These are phyloP conservation scores for Cenococcum geophilum DNA, from an alignment of 495 filamentous ascomycete species.

Conservation along the genomic window DNA sequence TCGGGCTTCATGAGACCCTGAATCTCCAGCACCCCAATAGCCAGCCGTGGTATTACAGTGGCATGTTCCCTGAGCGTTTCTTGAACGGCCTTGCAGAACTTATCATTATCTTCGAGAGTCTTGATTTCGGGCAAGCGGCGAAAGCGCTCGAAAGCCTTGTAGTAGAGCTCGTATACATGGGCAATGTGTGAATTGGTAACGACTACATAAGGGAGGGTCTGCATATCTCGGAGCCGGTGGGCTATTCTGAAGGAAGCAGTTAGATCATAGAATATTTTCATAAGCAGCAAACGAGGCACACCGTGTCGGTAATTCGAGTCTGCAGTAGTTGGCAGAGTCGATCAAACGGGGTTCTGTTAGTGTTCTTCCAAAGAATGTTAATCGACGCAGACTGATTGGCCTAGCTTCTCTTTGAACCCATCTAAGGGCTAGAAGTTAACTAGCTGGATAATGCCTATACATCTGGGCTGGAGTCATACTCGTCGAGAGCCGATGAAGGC, in stretches of 20 bases:
- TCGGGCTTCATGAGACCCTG: slow-evolving; percentile 68
- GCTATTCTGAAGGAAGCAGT: slow-evolving; percentile 54
- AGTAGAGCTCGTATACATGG: slow-evolving; percentile 94
- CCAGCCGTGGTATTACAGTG: slow-evolving; percentile 85
- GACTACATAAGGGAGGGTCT: slow-evolving; percentile 91
- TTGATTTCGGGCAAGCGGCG: slow-evolving; percentile 77
- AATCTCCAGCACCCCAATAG: slow-evolving; percentile 89
- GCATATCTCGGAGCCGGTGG: slow-evolving; percentile 94
- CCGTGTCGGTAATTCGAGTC: slow-evolving; percentile 90
- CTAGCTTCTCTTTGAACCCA: slow-evolving; percentile 81
- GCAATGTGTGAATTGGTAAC: slow-evolving; percentile 92
- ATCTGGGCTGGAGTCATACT: slow-evolving; percentile 49
- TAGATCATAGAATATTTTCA: not conserved
- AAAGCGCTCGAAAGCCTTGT: slow-evolving; percentile 86
- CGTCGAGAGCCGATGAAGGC: slow-evolving; percentile 75
- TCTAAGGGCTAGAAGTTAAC: slow-evolving; percentile 43
- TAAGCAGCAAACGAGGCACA: slow-evolving; percentile 30
- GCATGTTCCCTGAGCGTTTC: slow-evolving; percentile 79
- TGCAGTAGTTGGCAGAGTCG: slow-evolving; percentile 93
- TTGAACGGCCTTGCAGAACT: slow-evolving; percentile 73
- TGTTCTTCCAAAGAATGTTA: slow-evolving; percentile 91
- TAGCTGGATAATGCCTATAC: slow-evolving; percentile 15
- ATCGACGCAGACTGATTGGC: slow-evolving; percentile 81
- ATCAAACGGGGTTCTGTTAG: slow-evolving; percentile 85
- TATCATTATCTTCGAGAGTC: slow-evolving; percentile 84